Evolutionary conservation across 1,284 basidiomycete species (phyloP), one percentile per base, ranked within the genome.

Genomic region (Microbotryum scabiosae): DNA sequence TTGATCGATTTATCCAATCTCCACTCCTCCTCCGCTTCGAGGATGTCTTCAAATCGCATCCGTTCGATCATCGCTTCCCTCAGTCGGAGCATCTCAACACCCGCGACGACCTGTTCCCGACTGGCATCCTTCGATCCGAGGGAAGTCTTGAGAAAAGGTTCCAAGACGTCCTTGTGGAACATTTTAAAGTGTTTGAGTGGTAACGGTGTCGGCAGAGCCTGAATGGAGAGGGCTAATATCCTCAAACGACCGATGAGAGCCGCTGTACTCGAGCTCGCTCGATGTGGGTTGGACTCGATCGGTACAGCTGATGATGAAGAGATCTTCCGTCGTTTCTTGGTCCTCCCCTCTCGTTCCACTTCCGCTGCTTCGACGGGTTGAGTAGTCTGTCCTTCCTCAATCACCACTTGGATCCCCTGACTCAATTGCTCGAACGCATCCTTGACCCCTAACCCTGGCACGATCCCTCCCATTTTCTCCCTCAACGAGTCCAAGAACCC

Each of bases 41-140:
- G 21, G 10, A 59, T 21, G 1, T 51, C 59, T 9, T 30, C 49
- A 9, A 32, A 5, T 16, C 16, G 2, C 14, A 66, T 12, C 25
- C 65, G 55, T 48, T 57, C 50, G n/a, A 64, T 10, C 26, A 55
- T 55, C 2, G 52, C 44, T 28, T 60, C 60, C 36, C 62, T n/a
- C 16, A 59, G 26, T 36, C 59, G 60, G 32, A 66, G 43, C 21
- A 66, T 23, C 53, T 66, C 59, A 8, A 26, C 28, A 5, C 52
- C 65, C 8, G 62, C 36, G 9, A 26, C 47, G 14, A 16, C 30
- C 54, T 26, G 12, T 18, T 26, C 54, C 46, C 49, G 47, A 7
- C 7, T 47, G 4, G 16, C 16, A 8, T 43, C 21, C 45, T 36
- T 52, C 51, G 28, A 14, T 32, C 36, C 36, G 30, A 21, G 28